These are phyloP conservation scores for Agroathelia rolfsii DNA, from an alignment of 1,284 basidiomycete genomes.

Conservation along the genomic window DNA sequence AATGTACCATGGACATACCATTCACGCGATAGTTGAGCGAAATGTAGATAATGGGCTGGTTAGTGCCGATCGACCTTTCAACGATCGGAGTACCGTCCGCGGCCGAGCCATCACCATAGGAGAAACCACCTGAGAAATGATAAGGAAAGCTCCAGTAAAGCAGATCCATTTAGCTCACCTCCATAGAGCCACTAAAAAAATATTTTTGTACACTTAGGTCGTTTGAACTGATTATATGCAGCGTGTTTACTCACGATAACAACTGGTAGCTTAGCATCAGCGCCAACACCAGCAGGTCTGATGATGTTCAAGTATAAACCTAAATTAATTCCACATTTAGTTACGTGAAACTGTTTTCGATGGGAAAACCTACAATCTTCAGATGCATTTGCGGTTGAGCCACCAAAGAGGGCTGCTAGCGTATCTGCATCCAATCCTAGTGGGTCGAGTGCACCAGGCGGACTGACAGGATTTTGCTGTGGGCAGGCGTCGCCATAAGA, in stretches of 20 bases:
- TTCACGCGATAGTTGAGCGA: slow-evolving; percentile 25
- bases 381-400: slow-evolving; percentile 8
- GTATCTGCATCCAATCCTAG: slow-evolving; percentile 8
- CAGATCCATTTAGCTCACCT: too few relatives aligned
- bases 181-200: slow-evolving; percentile 8
- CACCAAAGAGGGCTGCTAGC: slow-evolving; percentile 5
- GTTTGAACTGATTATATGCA: neutral
- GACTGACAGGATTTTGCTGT: slow-evolving; percentile 11
- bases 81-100: slow-evolving; percentile 17
- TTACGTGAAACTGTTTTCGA: neutral
- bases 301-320: slow-evolving; percentile 15
- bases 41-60: slow-evolving; percentile 19
- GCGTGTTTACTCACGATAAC: slow-evolving; percentile 12
- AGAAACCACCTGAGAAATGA: slow-evolving; percentile 9
- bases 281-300: slow-evolving; percentile 9
- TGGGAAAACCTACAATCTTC: slow-evolving; percentile 11
- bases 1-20: slow-evolving; percentile 8
- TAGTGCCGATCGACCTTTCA: slow-evolving; percentile 14
- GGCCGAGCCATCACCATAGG: slow-evolving; percentile 12
- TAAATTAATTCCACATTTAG: neutral
- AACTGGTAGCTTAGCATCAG: slow-evolving; percentile 12
- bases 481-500: slow-evolving; percentile 17
- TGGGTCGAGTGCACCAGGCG: slow-evolving; percentile 7
- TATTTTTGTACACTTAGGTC: neutral
- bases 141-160: slow-evolving; percentile 9